phyloP scores from a whole-genome alignment of 306 rosid genomes.

The Trifolium pratense region DNA sequence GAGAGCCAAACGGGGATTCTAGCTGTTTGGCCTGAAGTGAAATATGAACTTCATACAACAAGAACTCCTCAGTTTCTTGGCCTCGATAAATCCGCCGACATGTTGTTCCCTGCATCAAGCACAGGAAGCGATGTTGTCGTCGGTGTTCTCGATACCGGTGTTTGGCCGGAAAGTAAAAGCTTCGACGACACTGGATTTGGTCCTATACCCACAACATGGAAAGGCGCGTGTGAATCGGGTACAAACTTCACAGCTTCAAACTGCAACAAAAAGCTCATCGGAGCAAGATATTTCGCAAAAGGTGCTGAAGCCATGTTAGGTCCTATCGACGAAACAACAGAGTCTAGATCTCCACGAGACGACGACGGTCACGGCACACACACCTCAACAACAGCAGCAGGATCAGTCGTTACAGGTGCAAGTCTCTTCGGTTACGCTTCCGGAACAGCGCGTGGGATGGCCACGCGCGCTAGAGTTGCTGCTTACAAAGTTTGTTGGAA shows the following conservation, averaged over 20 bases:
- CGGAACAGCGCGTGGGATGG: conserved; percentile 96
- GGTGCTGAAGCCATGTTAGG: conserved; percentile 82
- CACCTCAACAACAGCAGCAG: conserved; percentile 81
- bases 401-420: conserved; percentile 62
- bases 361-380: conserved; percentile 98
- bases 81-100: conserved; percentile 51
- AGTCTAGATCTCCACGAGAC: conserved; percentile 78
- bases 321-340: conserved; percentile 67
- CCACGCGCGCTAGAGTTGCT: conserved; percentile 76
- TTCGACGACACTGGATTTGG: conserved; percentile 76
- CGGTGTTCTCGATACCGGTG: conserved; percentile 79
- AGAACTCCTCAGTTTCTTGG: conserved; percentile 92
- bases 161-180: conserved; percentile 95
- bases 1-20: conserved; percentile 63
- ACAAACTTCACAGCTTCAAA: conserved; percentile 60
- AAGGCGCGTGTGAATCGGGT: conserved; percentile 75
- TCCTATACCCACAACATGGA: conserved; percentile 75
- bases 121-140: conserved; percentile 61
- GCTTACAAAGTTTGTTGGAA: conserved; percentile 88
- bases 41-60: conserved; percentile 86
- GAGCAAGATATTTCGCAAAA: conserved; percentile 74
- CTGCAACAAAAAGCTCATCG: conserved; percentile 77
- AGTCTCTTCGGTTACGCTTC: conserved; percentile 68
- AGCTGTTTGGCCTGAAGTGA: conserved; percentile 69
- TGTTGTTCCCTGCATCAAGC: conserved; percentile 54